Base-by-base conservation (phyloP, 371 early-diverging fungal species). In the Nosema muscidifuracis region DNA sequence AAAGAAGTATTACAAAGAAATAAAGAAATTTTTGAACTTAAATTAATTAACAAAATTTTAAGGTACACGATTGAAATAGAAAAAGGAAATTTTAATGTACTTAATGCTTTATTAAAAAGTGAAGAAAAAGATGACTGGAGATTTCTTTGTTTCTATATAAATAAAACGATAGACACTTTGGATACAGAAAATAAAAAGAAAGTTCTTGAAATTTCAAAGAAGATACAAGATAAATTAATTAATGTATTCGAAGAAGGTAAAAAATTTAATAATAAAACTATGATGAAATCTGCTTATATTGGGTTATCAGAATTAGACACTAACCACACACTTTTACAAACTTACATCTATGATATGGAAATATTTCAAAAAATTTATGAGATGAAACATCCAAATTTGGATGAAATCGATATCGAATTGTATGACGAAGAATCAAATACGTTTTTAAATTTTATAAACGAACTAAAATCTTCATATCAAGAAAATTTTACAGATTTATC, bases 211-310 rank as follows among this genome's bases (percentile, higher is more conserved):
- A 71, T 55, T 36, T 57, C 74, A 10, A 73, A 73, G 31, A 55
- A 67, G 16, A 65, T 67, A 9, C 71, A 73, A 57, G 77, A 77
- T 20, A 77, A 77, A 67, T 57, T 77, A 31, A 30, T 47, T 40
- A 43, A 64, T 18, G 31, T 67, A 38, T 77, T 77, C 40, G 63
- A 61, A 50, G 44, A 65, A 30, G 24, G 38, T 13, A 31, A 47
- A 6, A 67, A 72, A 33, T 10, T n/a, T 10, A 64, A 69, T 20
- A 61, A 77, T 56, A 56, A 53, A 15, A 47, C 72, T 1, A 34
- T 26, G 24, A 47, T 47, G 47, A 65, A 55, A 40, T 55, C 72
- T 38, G 56, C 66, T 22, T 67, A 44, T 36, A 58, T 28, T 22
- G 44, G 62, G 1, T 40, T 77, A 15, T 18, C 22, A 24, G 53